These are phyloP conservation scores for Hypericum androsaemum DNA, from an alignment of 345 rosid genomes.

Conservation along the genomic window DNA sequence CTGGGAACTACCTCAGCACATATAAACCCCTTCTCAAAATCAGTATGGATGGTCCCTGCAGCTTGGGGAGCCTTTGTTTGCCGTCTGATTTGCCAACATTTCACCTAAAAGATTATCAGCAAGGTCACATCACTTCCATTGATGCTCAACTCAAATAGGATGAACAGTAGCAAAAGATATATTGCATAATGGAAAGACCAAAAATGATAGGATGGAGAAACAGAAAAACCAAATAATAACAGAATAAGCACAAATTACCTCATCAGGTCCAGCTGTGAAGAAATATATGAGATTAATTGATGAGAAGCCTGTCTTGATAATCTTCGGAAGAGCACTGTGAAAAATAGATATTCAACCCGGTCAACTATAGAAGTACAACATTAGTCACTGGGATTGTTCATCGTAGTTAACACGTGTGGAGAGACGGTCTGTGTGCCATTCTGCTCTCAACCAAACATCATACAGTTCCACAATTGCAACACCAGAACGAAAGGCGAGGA, in stretches of 20 bases:
- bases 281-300: conserved; percentile 95
- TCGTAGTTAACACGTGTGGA: no score
- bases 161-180: no score
- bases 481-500: no score
- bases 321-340: conserved; percentile 86
- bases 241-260: conserved; percentile 35
- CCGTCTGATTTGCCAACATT: conserved; percentile 96
- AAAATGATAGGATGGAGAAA: no score
- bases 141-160: neutral
- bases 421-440: no score
- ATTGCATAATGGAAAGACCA: no score
- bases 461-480: no score
- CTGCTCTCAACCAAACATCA: no score
- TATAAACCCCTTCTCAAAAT: conserved; percentile 93
- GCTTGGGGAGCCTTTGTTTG: conserved; percentile 97
- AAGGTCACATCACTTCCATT: neutral
- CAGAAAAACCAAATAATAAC: no score
- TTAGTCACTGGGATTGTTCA: no score
- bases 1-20: conserved; percentile 77
- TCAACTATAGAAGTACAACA: neutral
- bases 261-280: conserved; percentile 96
- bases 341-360: neutral
- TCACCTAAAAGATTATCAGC: conserved; percentile 47
- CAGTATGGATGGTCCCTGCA: conserved; percentile 89
- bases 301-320: conserved; percentile 92